Evolutionary conservation across 805 yeast genomes (phyloP).

Genomic region (Millerozyma miso): DNA sequence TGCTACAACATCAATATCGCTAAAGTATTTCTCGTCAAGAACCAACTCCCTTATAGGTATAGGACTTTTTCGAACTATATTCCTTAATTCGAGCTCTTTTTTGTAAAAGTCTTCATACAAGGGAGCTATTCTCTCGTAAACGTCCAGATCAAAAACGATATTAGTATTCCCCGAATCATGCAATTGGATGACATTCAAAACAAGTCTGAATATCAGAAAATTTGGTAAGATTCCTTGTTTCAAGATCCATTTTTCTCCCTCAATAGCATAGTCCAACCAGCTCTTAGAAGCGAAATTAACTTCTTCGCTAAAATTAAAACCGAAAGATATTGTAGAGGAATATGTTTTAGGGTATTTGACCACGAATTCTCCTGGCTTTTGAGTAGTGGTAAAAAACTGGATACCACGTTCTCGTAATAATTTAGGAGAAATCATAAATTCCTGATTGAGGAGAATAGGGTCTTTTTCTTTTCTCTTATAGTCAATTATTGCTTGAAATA

Average conservation of each 20-base stretch:
- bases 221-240: conserved; percentile 47
- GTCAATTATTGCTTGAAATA: conserved; percentile 21
- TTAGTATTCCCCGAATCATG: conserved; percentile 27
- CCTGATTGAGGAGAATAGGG: conserved; percentile 31
- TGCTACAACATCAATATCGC: conserved; percentile 40
- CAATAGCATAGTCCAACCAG: conserved; percentile 51
- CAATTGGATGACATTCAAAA: conserved; percentile 43
- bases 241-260: conserved; percentile 49
- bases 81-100: conserved; percentile 43
- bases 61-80: conserved; percentile 26
- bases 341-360: conserved; percentile 56
- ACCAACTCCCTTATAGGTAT: conserved; percentile 28
- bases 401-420: conserved; percentile 47
- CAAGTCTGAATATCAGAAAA: conserved; percentile 47
- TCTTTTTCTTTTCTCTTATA: conserved; percentile 10
- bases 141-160: conserved; percentile 29
- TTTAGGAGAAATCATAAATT: conserved; percentile 48
- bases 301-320: conserved; percentile 53
- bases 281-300: conserved; percentile 52
- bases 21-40: conserved; percentile 26
- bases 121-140: conserved; percentile 29
- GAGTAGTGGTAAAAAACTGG: conserved; percentile 43
- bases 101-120: conserved; percentile 31
- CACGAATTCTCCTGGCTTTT: conserved; percentile 58
- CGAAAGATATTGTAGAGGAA: conserved; percentile 48